Conservation (phyloP, 208 protist genomes). For the Acanthamoeba polyphaga region DNA sequence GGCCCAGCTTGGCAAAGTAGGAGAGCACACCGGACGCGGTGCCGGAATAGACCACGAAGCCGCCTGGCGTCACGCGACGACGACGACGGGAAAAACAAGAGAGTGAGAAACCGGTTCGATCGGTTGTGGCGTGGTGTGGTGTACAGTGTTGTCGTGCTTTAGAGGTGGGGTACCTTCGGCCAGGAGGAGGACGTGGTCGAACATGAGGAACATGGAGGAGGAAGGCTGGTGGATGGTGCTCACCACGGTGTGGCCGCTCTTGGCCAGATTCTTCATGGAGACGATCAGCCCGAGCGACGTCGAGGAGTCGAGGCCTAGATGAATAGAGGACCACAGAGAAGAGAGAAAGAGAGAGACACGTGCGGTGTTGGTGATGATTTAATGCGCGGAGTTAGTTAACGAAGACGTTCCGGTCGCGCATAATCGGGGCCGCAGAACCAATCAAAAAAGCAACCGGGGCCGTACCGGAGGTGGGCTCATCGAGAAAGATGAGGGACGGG, state of each 20-base stretch:
- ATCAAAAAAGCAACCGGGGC: neutral
- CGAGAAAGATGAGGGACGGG: conserved; percentile 83
- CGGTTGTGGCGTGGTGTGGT: neutral
- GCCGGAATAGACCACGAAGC: conserved; percentile 65
- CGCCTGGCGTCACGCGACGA: neutral
- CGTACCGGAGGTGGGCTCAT: conserved; percentile 81
- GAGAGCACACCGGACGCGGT: neutral
- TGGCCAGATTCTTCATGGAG: conserved; percentile 90
- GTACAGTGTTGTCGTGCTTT: neutral
- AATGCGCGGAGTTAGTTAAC: neutral
- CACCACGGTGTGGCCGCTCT: conserved; percentile 90
- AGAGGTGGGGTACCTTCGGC: neutral
- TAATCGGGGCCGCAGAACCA: neutral
- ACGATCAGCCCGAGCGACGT: conserved; percentile 92
- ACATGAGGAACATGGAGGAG: conserved; percentile 88
- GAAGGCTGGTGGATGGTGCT: conserved; percentile 96
- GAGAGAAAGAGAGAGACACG: no score
- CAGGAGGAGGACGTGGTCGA: conserved; percentile 82
- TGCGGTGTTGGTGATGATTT: neutral
- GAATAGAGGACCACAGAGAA: no score
- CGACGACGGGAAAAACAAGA: neutral
- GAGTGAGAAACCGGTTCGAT: neutral
- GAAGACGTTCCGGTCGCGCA: neutral
- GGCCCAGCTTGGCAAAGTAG: conserved; percentile 73
- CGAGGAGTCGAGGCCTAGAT: conserved; percentile 91